Base-by-base conservation (phyloP, 345 rosid species). In the Carallia pectinifolia region DNA sequence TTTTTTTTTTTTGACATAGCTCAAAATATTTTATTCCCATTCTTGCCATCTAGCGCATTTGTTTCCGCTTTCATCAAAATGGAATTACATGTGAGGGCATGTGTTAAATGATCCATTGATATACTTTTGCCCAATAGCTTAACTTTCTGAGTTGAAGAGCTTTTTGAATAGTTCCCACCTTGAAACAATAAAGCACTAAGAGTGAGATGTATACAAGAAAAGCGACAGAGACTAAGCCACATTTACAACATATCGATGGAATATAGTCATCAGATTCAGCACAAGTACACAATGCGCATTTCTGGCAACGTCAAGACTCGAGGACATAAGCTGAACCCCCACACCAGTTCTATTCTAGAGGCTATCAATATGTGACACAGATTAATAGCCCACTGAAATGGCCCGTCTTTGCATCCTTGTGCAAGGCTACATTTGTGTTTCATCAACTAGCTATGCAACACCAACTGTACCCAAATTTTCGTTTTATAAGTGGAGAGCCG, bases 221-320 rank as follows among this genome's bases (percentile, higher is more conserved):
- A 63, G 47, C 29, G 27, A 44, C 52, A 50, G 53, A 56, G 64
- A 67, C 52, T 30, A 3, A 73, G 64, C 53, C 64, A 72, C 68
- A 85, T 82, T 74, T 85, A 85, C 85, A 85, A 63, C 81, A 71
- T 67, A 34, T 27, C 18, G 27, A 79, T 53, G 54, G 58, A 6
- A 58, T 3, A 39, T 33, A 30, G 75, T 36, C 65, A 79, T 65
- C 44, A 68, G 44, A 70, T 69, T 56, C 79, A 70, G 66, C 80
- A 85, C 84, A 80, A 39, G 66, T 62, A 69, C 79, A 73, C 76
- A 75, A 53, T 31, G 47, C 67, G 62, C 73, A 73, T 54, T 69
- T 33, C 77, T 68, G 74, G 74, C 81, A 47, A 70, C 65, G 56
- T 78, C 62, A 27, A 65, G 69, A 61, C 65, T 38, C 59, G 2